Evolutionary conservation across 148 eudicot species (phyloP), one percentile per base, ranked within the genome.

Genomic region (Suaeda aralocaspica): DNA sequence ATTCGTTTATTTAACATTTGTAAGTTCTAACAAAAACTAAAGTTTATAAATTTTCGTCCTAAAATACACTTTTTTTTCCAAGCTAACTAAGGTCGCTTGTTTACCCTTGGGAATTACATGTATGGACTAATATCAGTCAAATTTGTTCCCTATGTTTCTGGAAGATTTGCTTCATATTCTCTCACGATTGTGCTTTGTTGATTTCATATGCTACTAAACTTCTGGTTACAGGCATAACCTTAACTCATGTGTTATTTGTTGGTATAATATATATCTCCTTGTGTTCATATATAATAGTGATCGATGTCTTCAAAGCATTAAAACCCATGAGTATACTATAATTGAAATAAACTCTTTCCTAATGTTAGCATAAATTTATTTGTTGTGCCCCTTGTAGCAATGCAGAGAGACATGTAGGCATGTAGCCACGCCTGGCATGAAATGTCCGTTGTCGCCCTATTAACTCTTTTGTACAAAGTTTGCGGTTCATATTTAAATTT

Each of bases 101-200:
- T 95, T 81, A 89, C 99, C 53, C 84, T 95, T 50, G 99, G 96
- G 62, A 95, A 95, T 78, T 95, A 95, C 78, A 80, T 95, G 52
- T 95, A 95, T 75, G 99, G 99, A 66, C 89, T 95, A 79, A 95
- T 97, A 59, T 91, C 97, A 0, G 99, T 95, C 63, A 82, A 89
- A 76, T 95, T 95, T 78, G 76, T 88, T 44, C 99, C 99, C 31
- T 95, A 95, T 64, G 96, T 91, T 34, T 72, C 91, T 77, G 99
- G 94, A 89, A 95, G 99, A 97, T 95, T 22, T 66, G 96, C 30
- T 73, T 85, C 80, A 67, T 77, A 16, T 39, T 68, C 77, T 58
- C 53, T 14, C 58, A 39, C 59, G 42, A 51, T 68, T 21, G 24
- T 66, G 30, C 8, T 36, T 57, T 25, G 22, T 59, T 30, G 29